These are phyloP conservation scores for Triangularia verruculosa DNA, from an alignment of 2,329 filamentous ascomycete species.

Conservation along the genomic window DNA sequence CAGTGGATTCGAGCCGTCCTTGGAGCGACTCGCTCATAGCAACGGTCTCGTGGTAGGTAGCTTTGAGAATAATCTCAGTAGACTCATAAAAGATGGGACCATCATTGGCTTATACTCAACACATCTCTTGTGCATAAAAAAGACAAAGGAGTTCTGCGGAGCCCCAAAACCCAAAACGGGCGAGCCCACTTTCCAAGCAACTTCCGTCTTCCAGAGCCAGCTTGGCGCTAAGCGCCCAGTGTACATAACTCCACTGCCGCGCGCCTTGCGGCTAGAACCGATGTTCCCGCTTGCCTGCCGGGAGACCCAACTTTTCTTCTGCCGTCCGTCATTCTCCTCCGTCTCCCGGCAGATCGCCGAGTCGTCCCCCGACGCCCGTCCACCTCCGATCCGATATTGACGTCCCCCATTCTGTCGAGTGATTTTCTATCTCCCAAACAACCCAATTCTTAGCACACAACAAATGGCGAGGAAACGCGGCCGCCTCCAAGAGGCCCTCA, in stretches of 20 bases:
- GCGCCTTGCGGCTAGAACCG: slow-evolving; percentile 20
- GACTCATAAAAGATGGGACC: too few species aligned
- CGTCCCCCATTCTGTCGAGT: background rate
- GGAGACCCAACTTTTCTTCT: slow-evolving; percentile 17
- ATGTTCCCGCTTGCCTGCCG: slow-evolving; percentile 5
- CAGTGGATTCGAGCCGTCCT: background rate
- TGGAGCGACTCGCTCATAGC: background rate
- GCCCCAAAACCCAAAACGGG: slow-evolving; percentile 7
- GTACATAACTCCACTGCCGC: background rate
- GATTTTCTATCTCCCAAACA: background rate
- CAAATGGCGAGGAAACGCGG: slow-evolving; percentile 24
- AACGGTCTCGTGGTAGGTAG: too few species aligned
- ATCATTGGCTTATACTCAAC: too few species aligned
- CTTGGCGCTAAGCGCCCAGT: slow-evolving; percentile 3
- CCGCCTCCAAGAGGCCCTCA: slow-evolving; percentile 23
- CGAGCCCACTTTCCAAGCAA: slow-evolving; percentile 1
- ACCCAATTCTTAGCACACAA: background rate
- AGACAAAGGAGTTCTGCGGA: background rate
- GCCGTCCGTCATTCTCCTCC: slow-evolving; percentile 9
- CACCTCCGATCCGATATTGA: slow-evolving; percentile 7
- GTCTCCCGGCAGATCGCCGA: slow-evolving; percentile 16
- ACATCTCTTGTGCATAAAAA: too few species aligned
- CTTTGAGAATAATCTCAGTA: too few species aligned
- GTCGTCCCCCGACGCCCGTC: slow-evolving; percentile 11
- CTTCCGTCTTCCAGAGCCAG: background rate